Evolutionary conservation across 257 asterid species (phyloP).

Genomic region (Nicotiana benthamiana): DNA sequence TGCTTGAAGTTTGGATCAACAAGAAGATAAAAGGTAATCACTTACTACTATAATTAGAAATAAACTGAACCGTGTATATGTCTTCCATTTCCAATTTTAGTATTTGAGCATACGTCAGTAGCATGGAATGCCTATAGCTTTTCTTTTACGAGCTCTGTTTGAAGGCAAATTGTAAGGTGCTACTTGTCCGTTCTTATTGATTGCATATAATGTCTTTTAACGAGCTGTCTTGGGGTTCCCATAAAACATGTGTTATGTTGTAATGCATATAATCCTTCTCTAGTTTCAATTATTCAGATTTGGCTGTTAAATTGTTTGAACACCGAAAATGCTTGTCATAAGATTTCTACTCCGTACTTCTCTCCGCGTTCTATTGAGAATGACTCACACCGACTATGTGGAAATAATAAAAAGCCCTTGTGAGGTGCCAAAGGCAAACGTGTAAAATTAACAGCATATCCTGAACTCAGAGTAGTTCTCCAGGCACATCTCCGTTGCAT

Average conservation of each 20-base stretch:
- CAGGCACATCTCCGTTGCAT: neutral
- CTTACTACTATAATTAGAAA: neutral
- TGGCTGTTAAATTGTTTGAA: neutral
- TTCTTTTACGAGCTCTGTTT: neutral
- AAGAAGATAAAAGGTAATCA: slow-evolving; percentile 66
- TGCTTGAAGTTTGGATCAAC: slow-evolving; percentile 65
- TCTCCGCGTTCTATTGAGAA: neutral
- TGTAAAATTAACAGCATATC: neutral
- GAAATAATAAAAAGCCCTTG: neutral
- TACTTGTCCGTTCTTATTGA: neutral
- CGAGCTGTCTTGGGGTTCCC: neutral
- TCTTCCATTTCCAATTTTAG: neutral
- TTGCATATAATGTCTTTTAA: neutral
- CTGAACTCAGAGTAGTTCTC: neutral
- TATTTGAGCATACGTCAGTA: neutral
- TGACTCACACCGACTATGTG: neutral
- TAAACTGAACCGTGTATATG: neutral
- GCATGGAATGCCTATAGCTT: neutral
- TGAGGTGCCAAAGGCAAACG: neutral
- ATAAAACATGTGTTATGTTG: neutral
- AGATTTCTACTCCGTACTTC: neutral
- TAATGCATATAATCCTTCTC: neutral
- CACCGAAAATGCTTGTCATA: neutral
- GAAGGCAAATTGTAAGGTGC: neutral
- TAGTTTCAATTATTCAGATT: neutral